A percentile compares a stretch with the other conserved stretches of the same genome.
phyloP scores from a whole-genome alignment of 179 eudicot species.

The Sideroxylon spinosum region DNA sequence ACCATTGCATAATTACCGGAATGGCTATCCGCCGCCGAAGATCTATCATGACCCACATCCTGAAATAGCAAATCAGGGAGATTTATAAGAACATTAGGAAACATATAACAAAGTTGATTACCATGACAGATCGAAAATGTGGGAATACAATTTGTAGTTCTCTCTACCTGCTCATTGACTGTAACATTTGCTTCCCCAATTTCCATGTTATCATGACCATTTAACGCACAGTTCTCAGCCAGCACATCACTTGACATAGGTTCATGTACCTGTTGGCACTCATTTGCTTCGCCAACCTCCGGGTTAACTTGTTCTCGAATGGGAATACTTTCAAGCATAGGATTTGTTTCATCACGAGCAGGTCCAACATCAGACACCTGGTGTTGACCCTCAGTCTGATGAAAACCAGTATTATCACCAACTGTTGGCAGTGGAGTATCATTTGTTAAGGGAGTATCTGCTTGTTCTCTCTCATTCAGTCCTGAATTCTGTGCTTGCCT shows the following conservation, averaged over 20 bases:
- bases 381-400: slow-evolving; percentile 34
- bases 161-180: slow-evolving; percentile 34
- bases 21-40: slow-evolving; percentile 29
- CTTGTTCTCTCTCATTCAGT: slow-evolving; percentile 34
- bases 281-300: slow-evolving; percentile 26
- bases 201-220: slow-evolving; percentile 49
- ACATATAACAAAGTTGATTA: slow-evolving; percentile 25
- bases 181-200: slow-evolving; percentile 44
- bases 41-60: slow-evolving; percentile 31
- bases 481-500: slow-evolving; percentile 41
- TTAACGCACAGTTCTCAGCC: slow-evolving; percentile 16
- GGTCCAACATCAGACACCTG: slow-evolving; percentile 33
- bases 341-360: slow-evolving; percentile 31
- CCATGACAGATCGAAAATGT: slow-evolving; percentile 22
- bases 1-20: slow-evolving; percentile 29
- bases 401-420: slow-evolving; percentile 33
- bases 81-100: slow-evolving; percentile 24
- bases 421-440: slow-evolving; percentile 35
- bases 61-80: slow-evolving; percentile 32
- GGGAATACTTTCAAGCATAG: slow-evolving; percentile 28
- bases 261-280: slow-evolving; percentile 25
- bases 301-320: slow-evolving; percentile 27
- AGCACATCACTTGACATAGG: slow-evolving; percentile 28
- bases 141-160: slow-evolving; percentile 23
- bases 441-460: slow-evolving; percentile 26